A percentile compares a stretch with the other conserved stretches of the same genome.
These are phyloP conservation scores for Alternaria alternata DNA, from an alignment of 2,329 filamentous ascomycete species.

Conservation along the genomic window DNA sequence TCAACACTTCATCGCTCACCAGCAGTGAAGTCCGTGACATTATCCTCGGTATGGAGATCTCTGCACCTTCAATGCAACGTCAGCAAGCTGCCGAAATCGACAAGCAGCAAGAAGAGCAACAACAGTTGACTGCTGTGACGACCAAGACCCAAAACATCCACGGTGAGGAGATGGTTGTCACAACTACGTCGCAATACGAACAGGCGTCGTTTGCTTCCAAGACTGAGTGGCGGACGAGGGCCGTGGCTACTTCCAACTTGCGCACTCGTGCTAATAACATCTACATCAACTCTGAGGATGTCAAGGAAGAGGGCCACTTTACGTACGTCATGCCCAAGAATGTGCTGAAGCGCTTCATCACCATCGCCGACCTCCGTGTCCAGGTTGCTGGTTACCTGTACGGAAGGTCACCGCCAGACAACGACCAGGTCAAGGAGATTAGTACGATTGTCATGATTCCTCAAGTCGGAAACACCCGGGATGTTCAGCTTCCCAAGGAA, in stretches of 20 bases:
- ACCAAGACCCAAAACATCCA: slow-evolving; percentile 98
- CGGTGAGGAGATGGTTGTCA: slow-evolving; percentile 97
- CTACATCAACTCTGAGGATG: slow-evolving; percentile 95
- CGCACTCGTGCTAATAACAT: slow-evolving; percentile 96
- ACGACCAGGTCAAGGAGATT: slow-evolving; percentile 96
- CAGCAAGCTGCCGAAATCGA: slow-evolving; percentile 99
- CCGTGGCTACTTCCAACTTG: slow-evolving; percentile 95
- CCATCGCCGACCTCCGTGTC: slow-evolving; percentile 92
- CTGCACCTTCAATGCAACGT: slow-evolving; percentile 94
- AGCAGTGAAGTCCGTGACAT: slow-evolving; percentile 98
- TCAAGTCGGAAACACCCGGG: slow-evolving; percentile 91
- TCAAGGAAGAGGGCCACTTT: slow-evolving; percentile 83
- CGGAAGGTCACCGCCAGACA: slow-evolving; percentile 89
- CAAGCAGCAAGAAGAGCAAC: slow-evolving; percentile 97
- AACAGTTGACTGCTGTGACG: slow-evolving; percentile 94
- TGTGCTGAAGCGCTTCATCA: slow-evolving; percentile 97
- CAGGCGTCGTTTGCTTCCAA: slow-evolving; percentile 98
- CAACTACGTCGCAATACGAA: slow-evolving; percentile 97
- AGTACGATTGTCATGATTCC: slow-evolving; percentile 97
- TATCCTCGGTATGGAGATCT: slow-evolving; percentile 99
- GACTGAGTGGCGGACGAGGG: slow-evolving; percentile 97
- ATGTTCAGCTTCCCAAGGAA: slow-evolving; percentile 88
- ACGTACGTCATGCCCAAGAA: slow-evolving; percentile 99
- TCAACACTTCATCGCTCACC: slow-evolving; percentile 96
- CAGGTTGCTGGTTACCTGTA: slow-evolving; percentile 97